phyloP scores from a whole-genome alignment of 2,329 filamentous ascomycete species.

The Didymella pomorum region DNA sequence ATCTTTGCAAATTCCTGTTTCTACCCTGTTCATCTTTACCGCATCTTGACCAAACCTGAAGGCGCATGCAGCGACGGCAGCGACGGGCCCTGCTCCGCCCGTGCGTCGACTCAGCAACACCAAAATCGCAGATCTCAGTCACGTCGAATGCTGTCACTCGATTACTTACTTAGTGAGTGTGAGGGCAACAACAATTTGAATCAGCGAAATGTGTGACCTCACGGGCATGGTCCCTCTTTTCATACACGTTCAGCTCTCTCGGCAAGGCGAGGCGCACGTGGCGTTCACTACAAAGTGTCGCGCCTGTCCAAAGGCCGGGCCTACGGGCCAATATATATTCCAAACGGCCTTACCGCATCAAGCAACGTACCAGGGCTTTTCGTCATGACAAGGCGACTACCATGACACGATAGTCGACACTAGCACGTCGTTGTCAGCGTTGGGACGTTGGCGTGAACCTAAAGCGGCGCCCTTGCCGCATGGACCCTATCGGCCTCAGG shows the following conservation, averaged over 20 bases:
- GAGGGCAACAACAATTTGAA: neutral
- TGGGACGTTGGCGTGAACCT: conserved; percentile 13
- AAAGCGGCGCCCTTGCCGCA: conserved; percentile 21
- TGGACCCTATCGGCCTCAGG: conserved; percentile 5
- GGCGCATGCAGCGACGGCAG: conserved; percentile 8
- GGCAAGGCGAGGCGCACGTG: conserved; percentile 16
- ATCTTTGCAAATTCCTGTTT: conserved; percentile 14
- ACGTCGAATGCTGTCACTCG: neutral
- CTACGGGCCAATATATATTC: conserved; percentile 13
- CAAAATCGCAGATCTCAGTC: neutral
- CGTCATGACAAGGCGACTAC: conserved; percentile 4
- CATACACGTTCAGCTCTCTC: conserved; percentile 19
- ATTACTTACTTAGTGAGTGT: neutral
- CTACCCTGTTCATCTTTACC: conserved; percentile 7
- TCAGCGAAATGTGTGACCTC: neutral
- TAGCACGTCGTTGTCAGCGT: conserved; percentile 15
- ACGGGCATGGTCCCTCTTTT: conserved; percentile 16
- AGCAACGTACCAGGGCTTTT: conserved; percentile 7
- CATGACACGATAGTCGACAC: conserved; percentile 9
- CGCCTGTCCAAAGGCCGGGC: neutral
- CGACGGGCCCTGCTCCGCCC: conserved; percentile 6
- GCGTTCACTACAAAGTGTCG: conserved; percentile 1
- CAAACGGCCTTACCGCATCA: conserved; percentile 14
- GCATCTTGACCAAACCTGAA: conserved; percentile 4
- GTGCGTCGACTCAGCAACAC: neutral